Conservation (phyloP, 192 early-diverging fungal species). For the Spizellomyces punctatus region DNA sequence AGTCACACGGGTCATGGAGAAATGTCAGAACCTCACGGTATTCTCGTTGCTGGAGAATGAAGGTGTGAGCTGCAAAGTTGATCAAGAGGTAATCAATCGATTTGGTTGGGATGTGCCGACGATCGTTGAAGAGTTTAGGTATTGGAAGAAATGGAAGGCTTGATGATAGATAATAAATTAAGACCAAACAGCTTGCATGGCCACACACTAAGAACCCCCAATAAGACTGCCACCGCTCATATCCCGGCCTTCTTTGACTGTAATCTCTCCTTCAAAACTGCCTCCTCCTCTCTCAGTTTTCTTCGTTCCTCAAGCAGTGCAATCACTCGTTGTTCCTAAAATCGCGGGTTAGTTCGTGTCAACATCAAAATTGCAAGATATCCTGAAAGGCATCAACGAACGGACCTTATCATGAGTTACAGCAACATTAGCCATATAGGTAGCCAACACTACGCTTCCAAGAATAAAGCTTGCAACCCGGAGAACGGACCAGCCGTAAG, state of each 20-base stretch:
- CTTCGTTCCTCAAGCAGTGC: slow-evolving; percentile 16
- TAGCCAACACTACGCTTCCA: slow-evolving; percentile 22
- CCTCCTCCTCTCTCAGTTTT: slow-evolving; percentile 17
- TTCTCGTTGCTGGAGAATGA: slow-evolving; percentile 17
- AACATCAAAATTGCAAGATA: background rate
- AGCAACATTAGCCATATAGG: slow-evolving; percentile 33
- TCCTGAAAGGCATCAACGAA: background rate
- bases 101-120: slow-evolving; percentile 11
- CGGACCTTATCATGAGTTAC: slow-evolving; percentile 31
- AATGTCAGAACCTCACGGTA: slow-evolving; percentile 1
- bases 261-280: too few relatives aligned
- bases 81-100: background rate
- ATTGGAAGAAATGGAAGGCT: slow-evolving; percentile 5
- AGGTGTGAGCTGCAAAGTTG: background rate
- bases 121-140: slow-evolving; percentile 5
- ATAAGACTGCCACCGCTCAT: too few relatives aligned
- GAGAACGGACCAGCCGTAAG: slow-evolving; percentile 20
- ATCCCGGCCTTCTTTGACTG: too few relatives aligned
- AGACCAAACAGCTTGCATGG: too few relatives aligned
- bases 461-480: slow-evolving; percentile 13
- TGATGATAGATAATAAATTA: too few relatives aligned
- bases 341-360: background rate
- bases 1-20: slow-evolving; percentile 1
- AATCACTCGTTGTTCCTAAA: slow-evolving; percentile 29
- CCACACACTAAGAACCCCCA: too few relatives aligned